phyloP scores from a whole-genome alignment of 2,329 filamentous ascomycete species.

The Aspergillus floridensis region DNA sequence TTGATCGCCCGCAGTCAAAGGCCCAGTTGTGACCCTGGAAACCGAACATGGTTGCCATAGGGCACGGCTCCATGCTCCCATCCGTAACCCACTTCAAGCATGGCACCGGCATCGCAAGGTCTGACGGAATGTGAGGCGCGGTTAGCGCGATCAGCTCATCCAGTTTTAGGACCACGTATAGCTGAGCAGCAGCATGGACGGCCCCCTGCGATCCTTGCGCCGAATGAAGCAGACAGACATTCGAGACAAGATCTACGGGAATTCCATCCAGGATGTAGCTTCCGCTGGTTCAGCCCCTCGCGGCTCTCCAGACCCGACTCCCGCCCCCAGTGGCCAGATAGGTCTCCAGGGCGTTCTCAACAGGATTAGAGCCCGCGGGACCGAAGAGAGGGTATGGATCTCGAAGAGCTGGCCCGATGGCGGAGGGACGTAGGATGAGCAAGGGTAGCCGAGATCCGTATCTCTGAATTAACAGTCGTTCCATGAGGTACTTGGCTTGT shows the following conservation, averaged over 20 bases:
- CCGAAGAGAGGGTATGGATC: constrained; percentile 20
- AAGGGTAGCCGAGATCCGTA: constrained; percentile 1
- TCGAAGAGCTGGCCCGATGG: constrained; percentile 18
- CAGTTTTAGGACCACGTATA: background rate
- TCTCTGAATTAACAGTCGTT: constrained; percentile 9
- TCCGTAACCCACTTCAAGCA: background rate
- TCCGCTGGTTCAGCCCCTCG: background rate
- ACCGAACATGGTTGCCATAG: background rate
- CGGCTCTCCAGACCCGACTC: background rate
- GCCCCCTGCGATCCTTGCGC: constrained; percentile 11
- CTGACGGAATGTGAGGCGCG: background rate
- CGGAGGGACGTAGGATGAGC: constrained; percentile 16
- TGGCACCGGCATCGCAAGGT: background rate
- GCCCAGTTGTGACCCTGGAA: background rate
- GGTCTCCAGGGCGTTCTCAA: background rate
- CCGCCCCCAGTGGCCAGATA: background rate
- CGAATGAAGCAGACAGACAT: constrained; percentile 17
- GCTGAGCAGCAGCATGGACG: constrained; percentile 10
- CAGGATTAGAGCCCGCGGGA: constrained; percentile 14
- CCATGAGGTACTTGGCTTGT: constrained; percentile 19
- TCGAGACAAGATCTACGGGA: constrained; percentile 19
- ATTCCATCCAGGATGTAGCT: constrained; percentile 16
- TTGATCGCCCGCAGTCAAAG: background rate
- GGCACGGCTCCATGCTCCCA: background rate
- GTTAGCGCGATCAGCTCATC: background rate